Base-by-base conservation (phyloP, 2,329 filamentous ascomycete genomes). In the Epicoccum nigrum region DNA sequence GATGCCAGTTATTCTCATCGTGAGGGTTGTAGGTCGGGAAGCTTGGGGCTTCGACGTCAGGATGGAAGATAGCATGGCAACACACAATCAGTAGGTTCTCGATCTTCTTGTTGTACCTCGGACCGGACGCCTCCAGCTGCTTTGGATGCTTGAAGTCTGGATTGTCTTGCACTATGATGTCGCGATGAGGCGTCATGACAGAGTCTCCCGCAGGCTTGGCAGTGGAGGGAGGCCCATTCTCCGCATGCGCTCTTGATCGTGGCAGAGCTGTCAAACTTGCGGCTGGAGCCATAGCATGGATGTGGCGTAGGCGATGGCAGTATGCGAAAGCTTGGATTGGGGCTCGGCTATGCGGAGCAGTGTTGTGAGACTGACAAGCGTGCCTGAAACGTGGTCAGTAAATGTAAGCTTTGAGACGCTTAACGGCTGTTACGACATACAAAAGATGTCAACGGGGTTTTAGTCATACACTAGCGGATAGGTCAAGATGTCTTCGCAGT, bases 21-120 rank as follows among this genome's bases (percentile, higher is more conserved):
- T 68, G 59, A 32, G 70, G 69, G 31, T 62, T 65, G 27, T 65
- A 45, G 6, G 69, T 54, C 2, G 66, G 60, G 27, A 73, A 68
- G 42, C 62, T 54, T 3, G 64, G 37, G 17, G 53, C 53, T 4
- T 60, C 57, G 7, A 60, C 60, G 51, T 69, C 63, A 9, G 70
- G 69, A 13, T 68, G 57, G 80, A 88, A 95, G 51, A 93, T 90
- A 21, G 85, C 89, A 74, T 96, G 91, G 70, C 91, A 92, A 77
- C 90, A 94, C 42, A 95, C 87, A 39, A 95, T 76, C 43, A 95
- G 83, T 9, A 95, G 80, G 58, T 89, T 65, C 12, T 71, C 65
- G 15, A 65, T 56, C 3, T 57, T 57, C 2, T 55, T 41, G 51
- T 69, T 49, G 51, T 70, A 70, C 34, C 55, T 68, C 21, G 47